phyloP scores from a whole-genome alignment of 1,139 yeast genomes.

The Scheffersomyces insectosa region DNA sequence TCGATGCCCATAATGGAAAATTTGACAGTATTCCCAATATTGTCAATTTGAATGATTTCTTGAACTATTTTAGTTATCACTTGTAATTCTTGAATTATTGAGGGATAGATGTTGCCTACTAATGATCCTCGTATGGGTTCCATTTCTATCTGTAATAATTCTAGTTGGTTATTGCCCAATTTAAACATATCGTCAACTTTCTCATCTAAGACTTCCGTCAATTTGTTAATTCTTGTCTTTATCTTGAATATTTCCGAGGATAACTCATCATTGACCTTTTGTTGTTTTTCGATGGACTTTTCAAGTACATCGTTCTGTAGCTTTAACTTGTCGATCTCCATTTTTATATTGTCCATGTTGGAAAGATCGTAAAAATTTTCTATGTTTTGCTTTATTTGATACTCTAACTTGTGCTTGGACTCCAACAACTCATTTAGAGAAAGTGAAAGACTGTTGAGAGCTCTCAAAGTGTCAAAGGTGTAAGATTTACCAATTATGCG shows the following conservation, averaged over 20 bases:
- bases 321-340: constrained; percentile 3
- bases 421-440: constrained; percentile 32
- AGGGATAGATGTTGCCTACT: constrained; percentile 20
- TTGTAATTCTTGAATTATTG: constrained; percentile 20
- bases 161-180: constrained; percentile 25
- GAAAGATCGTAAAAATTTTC: constrained; percentile 10
- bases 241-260: constrained; percentile 26
- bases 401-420: constrained; percentile 12
- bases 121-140: constrained; percentile 29
- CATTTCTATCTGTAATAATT: constrained; percentile 28
- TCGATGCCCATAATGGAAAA: constrained; percentile 38
- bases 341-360: constrained; percentile 10
- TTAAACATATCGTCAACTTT: constrained; percentile 16
- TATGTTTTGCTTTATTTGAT: constrained; percentile 12
- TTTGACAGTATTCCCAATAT: constrained; percentile 20
- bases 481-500: not conserved
- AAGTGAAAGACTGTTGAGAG: constrained; percentile 28
- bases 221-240: constrained; percentile 26
- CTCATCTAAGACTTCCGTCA: constrained; percentile 19
- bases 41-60: constrained; percentile 31
- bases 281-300: constrained; percentile 21
- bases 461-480: constrained; percentile 30
- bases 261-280: constrained; percentile 25
- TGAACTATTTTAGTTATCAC: constrained; percentile 18
- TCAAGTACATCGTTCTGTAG: constrained; percentile 11